Conservation (phyloP, 1,284 basidiomycete genomes). For the Moesziomyces sp. region DNA sequence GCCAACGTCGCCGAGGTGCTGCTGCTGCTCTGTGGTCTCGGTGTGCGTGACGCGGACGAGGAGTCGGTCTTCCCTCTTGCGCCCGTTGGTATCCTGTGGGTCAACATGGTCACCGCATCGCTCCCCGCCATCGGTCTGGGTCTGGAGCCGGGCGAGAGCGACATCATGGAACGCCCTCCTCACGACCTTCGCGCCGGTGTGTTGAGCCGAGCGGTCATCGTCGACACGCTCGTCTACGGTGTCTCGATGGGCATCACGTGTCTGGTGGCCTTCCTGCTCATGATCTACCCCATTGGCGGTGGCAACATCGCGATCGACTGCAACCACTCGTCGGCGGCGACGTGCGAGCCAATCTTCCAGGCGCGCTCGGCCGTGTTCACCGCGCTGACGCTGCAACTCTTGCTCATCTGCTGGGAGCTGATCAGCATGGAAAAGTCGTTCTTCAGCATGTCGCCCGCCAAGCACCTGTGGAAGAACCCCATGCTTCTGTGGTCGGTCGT, state of each 20-base stretch:
- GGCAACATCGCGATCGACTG: slow-evolving; percentile 51
- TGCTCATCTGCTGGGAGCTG: slow-evolving; percentile 61
- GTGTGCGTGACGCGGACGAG: slow-evolving; percentile 52
- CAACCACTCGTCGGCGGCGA: slow-evolving; percentile 51
- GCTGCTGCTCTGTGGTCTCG: slow-evolving; percentile 58
- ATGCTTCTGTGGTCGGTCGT: slow-evolving; percentile 60
- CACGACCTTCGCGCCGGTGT: slow-evolving; percentile 56
- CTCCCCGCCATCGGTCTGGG: slow-evolving; percentile 63
- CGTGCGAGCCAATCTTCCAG: slow-evolving; percentile 58
- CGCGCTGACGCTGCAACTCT: slow-evolving; percentile 54
- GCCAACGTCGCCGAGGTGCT: slow-evolving; percentile 63
- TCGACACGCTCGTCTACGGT: slow-evolving; percentile 62
- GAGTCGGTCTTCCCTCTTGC: slow-evolving; percentile 60
- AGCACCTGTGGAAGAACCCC: slow-evolving; percentile 54
- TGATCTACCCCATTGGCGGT: slow-evolving; percentile 59
- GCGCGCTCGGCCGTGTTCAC: slow-evolving; percentile 61
- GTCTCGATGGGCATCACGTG: slow-evolving; percentile 57
- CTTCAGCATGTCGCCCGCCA: slow-evolving; percentile 52
- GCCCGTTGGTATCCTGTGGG: slow-evolving; percentile 60
- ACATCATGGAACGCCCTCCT: slow-evolving; percentile 59
- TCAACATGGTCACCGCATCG: slow-evolving; percentile 60
- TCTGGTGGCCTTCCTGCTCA: slow-evolving; percentile 57
- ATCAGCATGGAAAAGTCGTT: slow-evolving; percentile 59
- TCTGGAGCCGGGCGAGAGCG: slow-evolving; percentile 52
- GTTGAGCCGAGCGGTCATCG: slow-evolving; percentile 55